Base-by-base conservation (phyloP, 208 protist genomes). In the Borovskyia barvae region DNA sequence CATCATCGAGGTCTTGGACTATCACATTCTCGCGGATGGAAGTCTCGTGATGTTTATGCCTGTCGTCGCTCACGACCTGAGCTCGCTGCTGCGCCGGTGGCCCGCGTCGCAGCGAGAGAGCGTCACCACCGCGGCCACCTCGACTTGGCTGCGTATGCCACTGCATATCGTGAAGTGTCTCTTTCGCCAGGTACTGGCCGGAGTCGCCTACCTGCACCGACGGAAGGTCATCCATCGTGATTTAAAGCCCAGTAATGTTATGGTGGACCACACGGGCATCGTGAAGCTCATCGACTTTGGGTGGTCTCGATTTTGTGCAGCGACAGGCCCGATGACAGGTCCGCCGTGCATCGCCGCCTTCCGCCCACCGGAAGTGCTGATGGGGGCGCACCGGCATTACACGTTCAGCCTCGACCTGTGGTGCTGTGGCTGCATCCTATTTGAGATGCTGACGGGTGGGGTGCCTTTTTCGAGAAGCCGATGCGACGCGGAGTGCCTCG, bases 401-500 rank as follows among this genome's bases (percentile, higher is more conserved):
- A 98, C 99, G 69, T 85, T 87, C 19, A 66, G 92, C 20, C 85
- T 99, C 32, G 97, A 98, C 62, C 55, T 98, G 20, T 98, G 95
- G 97, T 96, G 91, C 43, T 82, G 77, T 35, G 98, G 95, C 20
- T 99, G 97, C 72, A 97, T 99, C 11, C 72, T 99, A 11, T 98
- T 97, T 20, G 98, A 99, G 80, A 85, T 99, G 62, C 63, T 99
- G 20, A 79, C 98, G 0, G 97, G 97, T 9, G 86, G 93, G 49
- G 96, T 93, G 12, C 49, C 63, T 15, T 99, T 99, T 52, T 50
- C 80, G 11, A 77, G 62, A 40, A 85, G 72, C 20, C 55, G 69
- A 17, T 74, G 58, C 47, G 85, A 92, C 52, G 60, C 48, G 6
- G 72, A 91, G 41, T 82, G 83, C 12, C 57, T 87, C 26, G 59